Base-by-base conservation (phyloP, 2,329 filamentous ascomycete species). In the Ilyonectria destructans region DNA sequence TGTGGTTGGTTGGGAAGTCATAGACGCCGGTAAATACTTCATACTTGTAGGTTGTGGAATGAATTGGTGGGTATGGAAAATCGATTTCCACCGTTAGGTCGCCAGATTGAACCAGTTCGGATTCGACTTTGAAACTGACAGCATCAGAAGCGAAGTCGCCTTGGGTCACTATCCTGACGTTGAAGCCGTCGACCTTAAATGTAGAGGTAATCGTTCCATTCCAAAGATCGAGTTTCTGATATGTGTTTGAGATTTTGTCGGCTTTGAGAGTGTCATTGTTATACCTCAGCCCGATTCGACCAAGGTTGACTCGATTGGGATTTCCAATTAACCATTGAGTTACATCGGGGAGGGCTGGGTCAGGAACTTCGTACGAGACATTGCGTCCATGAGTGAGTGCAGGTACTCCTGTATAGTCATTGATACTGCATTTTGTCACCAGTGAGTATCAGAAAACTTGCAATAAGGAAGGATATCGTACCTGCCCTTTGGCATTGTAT, bases 241-340 rank as follows among this genome's bases (percentile, higher is more conserved):
- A 48, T 0, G 78, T 79, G 1, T 78, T 62, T 0, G 72, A 68
- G 13, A 84, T 80, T 2, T 60, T 29, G 8, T 35, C 48, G 0
- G 79, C 74, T 0, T 75, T 70, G 1, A 85, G 72, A 0, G 78
- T 79, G 0, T 66, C 45, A 0, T 72, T 76, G 19, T 77, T 75
- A 49, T 83, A 84, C 21, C 73, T 78, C 5, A 85, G 77, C 0
- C 83, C 82, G 17, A 85, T 80, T 1, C 82, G 79, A 2, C 82
- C 83, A 1, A 85, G 72, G 54, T 85, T 85, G 37, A 85, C 75
- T 3, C 83, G 79, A 26, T 85, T 84, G 0, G 82, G 83, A 51
- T 85, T 85, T n/a, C 82, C 80, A 33, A 87, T 87, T 21, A 89
- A 76, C 87, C 87, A 89, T 65, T 88, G 84, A 3, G 84, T 85